Conservation (phyloP, 768 basidiomycete species). For the Coprinellus aureogranulatus region DNA sequence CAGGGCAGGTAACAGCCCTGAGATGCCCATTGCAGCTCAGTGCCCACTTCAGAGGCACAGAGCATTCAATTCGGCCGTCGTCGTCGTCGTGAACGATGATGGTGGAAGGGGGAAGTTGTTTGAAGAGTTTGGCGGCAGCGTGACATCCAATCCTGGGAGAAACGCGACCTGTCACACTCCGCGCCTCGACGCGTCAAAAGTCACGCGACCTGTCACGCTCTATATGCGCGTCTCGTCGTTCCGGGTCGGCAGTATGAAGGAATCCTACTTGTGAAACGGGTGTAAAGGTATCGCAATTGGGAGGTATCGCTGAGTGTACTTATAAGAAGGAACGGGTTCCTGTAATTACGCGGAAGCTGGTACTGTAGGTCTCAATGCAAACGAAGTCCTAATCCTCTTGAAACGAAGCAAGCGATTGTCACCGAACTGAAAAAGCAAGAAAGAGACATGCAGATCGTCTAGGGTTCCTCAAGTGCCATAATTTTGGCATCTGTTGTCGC, state of each 20-base stretch:
- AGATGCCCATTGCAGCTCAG: conserved; percentile 73
- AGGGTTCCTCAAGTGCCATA: background rate
- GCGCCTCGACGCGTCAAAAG: background rate
- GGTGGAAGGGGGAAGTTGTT: background rate
- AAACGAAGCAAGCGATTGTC: conserved; percentile 1
- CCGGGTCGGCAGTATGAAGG: too few species aligned
- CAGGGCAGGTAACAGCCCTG: conserved; percentile 84
- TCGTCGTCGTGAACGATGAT: background rate
- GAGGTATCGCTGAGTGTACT: background rate
- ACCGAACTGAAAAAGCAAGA: background rate
- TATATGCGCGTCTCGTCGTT: background rate
- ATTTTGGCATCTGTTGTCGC: background rate
- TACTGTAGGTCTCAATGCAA: too few species aligned
- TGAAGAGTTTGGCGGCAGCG: background rate
- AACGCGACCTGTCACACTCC: conserved; percentile 15
- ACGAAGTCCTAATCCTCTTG: background rate
- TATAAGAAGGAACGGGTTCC: background rate
- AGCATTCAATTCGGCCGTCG: conserved; percentile 8
- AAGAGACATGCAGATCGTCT: background rate
- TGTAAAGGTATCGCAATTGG: background rate
- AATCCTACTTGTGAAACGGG: too few species aligned
- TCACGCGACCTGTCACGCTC: conserved; percentile 2
- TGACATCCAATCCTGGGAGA: background rate
- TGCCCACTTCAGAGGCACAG: background rate
- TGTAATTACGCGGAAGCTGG: too few species aligned